Evolutionary conservation across 441 rosid genomes (phyloP).

Genomic region (Capsella rubella): DNA sequence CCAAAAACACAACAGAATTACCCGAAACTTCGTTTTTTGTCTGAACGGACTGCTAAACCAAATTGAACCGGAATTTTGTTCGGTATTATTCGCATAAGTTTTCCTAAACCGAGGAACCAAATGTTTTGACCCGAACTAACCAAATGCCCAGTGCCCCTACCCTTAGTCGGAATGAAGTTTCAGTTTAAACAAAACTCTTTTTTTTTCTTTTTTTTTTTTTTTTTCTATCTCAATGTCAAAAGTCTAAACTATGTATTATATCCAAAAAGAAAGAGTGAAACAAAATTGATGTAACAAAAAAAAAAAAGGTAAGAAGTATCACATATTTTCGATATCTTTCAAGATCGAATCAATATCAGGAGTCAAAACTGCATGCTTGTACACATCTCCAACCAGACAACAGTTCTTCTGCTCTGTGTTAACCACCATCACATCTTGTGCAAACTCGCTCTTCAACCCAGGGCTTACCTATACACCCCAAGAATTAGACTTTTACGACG

Average conservation of each 20-base stretch:
- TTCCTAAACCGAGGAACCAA: too few species aligned
- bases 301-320: slow-evolving; percentile 18
- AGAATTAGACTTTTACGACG: background rate
- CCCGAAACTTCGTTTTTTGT: too few species aligned
- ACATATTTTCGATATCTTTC: slow-evolving; percentile 48
- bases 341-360: slow-evolving; percentile 71
- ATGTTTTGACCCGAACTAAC: too few species aligned
- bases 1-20: too few species aligned
- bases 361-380: slow-evolving; percentile 68
- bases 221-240: slow-evolving; percentile 29
- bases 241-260: background rate
- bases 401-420: slow-evolving; percentile 61
- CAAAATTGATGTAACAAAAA: slow-evolving; percentile 22
- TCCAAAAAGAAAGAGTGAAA: slow-evolving; percentile 19
- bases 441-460: slow-evolving; percentile 63
- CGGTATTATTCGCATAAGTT: too few species aligned
- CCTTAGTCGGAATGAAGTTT: too few species aligned
- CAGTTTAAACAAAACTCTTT: too few species aligned
- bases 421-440: slow-evolving; percentile 73
- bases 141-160: too few species aligned
- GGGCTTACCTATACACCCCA: slow-evolving; percentile 62
- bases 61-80: too few species aligned
- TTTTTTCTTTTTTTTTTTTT: background rate
- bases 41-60: too few species aligned
- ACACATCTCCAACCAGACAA: slow-evolving; percentile 65